A percentile compares a stretch with the other conserved stretches of the same genome.
phyloP scores from a whole-genome alignment of 176 grass and related monocot species.

The Avena atlantica region DNA sequence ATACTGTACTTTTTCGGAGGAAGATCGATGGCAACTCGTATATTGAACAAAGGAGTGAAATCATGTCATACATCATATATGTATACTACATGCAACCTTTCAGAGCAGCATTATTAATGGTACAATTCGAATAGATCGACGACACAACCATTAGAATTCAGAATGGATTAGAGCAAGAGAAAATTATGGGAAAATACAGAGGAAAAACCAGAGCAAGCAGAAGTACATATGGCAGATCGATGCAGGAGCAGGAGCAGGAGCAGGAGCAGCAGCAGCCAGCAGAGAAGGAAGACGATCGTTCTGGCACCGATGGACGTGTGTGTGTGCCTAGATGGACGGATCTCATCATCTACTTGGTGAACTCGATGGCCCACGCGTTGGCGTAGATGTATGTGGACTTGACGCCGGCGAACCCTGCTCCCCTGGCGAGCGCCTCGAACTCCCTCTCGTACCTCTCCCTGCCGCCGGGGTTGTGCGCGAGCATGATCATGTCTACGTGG shows the following conservation, averaged over 20 bases:
- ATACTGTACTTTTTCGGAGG: not conserved
- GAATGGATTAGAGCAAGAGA: constrained; percentile 3
- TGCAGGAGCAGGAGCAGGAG: not conserved
- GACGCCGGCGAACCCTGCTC: constrained; percentile 60
- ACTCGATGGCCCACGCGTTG: constrained; percentile 64
- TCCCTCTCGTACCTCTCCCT: constrained; percentile 84
- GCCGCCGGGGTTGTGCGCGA: constrained; percentile 93
- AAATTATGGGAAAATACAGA: not conserved
- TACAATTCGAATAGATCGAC: constrained; percentile 6
- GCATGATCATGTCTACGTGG: constrained; percentile 89
- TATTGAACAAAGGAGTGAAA: not conserved
- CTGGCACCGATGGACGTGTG: not conserved
- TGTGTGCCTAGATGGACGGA: not conserved
- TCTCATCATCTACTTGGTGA: constrained; percentile 69
- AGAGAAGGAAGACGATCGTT: not conserved
- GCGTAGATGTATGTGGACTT: constrained; percentile 69
- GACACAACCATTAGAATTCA: constrained; percentile 13
- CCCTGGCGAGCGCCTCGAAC: constrained; percentile 66
- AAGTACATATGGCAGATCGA: constrained; percentile 21
- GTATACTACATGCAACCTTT: constrained; percentile 26
- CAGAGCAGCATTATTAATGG: constrained; percentile 1
- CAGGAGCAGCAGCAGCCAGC: not conserved
- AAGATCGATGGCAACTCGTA: not conserved
- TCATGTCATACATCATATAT: not conserved
- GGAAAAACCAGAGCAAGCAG: constrained; percentile 16